Percentiles rank a stretch among this genome's conserved stretches.
Evolutionary conservation across 805 yeast genomes (phyloP).

Genomic region (Candida railenensis): DNA sequence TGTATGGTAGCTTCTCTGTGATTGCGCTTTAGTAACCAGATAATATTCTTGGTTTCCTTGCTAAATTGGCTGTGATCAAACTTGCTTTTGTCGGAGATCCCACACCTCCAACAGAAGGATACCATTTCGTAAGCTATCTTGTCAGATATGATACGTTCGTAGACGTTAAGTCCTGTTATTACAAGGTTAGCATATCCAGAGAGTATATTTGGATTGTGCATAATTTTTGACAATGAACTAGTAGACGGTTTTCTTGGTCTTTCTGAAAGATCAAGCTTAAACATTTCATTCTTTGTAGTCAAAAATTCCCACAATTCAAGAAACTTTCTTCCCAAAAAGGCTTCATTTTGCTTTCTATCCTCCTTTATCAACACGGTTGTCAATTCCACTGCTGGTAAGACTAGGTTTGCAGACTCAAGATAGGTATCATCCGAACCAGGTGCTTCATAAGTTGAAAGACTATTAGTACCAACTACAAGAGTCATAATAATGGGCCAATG

Average conservation of each 20-base stretch:
- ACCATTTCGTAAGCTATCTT: conserved; percentile 35
- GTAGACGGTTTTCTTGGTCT: background rate
- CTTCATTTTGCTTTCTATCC: conserved; percentile 39
- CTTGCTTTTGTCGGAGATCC: conserved; percentile 12
- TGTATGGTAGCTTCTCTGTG: background rate
- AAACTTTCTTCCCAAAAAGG: conserved; percentile 48
- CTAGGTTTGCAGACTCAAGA: conserved; percentile 15
- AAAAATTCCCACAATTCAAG: conserved; percentile 42
- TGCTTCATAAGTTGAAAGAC: conserved; percentile 11
- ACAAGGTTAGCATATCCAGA: conserved; percentile 28
- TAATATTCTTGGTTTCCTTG: conserved; percentile 1
- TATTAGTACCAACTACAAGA: conserved; percentile 17
- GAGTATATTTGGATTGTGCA: conserved; percentile 21
- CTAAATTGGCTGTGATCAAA: background rate
- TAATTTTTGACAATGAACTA: conserved; percentile 7
- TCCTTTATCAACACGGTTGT: conserved; percentile 23
- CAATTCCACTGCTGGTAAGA: conserved; percentile 28
- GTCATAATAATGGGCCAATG: conserved; percentile 32
- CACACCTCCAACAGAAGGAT: conserved; percentile 25
- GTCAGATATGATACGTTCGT: conserved; percentile 43
- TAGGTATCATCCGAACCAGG: background rate
- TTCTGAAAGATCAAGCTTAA: background rate
- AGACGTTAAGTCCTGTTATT: conserved; percentile 32
- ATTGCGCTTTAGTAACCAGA: conserved; percentile 1
- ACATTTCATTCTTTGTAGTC: background rate